Base-by-base conservation (phyloP, 176 grass and related monocot species). In the Chrysopogon serrulatus region DNA sequence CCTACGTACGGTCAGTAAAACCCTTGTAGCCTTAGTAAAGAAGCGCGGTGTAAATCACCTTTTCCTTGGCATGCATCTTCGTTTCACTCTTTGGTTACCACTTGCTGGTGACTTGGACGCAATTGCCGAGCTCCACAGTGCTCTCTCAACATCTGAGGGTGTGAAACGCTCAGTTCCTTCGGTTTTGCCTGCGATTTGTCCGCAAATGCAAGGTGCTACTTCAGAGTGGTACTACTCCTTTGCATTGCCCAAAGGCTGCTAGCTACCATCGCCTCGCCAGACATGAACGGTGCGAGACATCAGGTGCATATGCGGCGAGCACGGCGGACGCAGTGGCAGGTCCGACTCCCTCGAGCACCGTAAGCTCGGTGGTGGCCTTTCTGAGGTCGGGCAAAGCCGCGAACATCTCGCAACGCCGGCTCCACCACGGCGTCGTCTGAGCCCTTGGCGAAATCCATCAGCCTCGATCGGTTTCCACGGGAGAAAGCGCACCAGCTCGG, bases 181-280 rank as follows among this genome's bases (percentile, higher is more conserved):
- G 74, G 59, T 88, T 94, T 94, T 30, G 51, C 69, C 63, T 92
- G 95, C 62, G 94, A 63, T 82, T 92, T 92, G 34, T 94, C 83
- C 68, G 95, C 86, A 28, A 94, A 92, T 7, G 78, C 65, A 23
- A 97, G 90, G 84, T 89, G 94, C 40, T 94, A 86, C 86, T 94
- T 97, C 79, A 94, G 69, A 10, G 95, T 94, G 90, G n/a, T n/a
- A n/a, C n/a, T 97, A 97, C 48, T 94, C 88, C 86, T 97, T 97
- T 2, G 81, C 82, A 19, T 64, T 94, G 36, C 90, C 92, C 81
- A n/a, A 97, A 83, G 65, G 95, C 81, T 28, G n/a, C n/a, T n/a
- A n/a, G 78, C 90, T 5, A 97, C 84, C 92, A 94, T 91, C 15
- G 84, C 95, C 92, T 94, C 92, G 32, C 94, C 95, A 0, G 92